Evolutionary conservation across 169 alveolate species (phyloP).

Genomic region (Perkinsus marinus): DNA sequence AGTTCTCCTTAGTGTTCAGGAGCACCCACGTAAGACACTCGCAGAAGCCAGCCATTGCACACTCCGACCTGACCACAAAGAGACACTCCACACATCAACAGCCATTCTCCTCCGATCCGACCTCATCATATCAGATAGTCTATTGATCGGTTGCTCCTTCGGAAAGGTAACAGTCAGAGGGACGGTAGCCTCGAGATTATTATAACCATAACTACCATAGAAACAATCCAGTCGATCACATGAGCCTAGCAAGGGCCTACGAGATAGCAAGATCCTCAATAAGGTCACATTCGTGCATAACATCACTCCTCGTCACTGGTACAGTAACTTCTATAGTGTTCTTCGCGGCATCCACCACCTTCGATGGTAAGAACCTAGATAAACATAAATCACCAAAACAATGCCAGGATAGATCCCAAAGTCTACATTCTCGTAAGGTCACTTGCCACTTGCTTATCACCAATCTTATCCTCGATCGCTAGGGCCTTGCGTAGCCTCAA

Average conservation of each 20-base stretch:
- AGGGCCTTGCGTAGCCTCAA: slow-evolving; percentile 34
- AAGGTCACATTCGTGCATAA: slow-evolving; percentile 85
- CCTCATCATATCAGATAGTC: not conserved
- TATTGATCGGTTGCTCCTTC: not conserved
- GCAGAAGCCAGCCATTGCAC: slow-evolving; percentile 57
- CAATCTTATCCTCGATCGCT: slow-evolving; percentile 27
- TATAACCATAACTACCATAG: not conserved
- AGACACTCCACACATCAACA: not conserved
- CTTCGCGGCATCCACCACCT: slow-evolving; percentile 1
- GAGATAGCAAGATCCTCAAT: slow-evolving; percentile 92
- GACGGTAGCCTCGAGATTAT: not conserved
- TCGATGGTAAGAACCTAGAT: not conserved
- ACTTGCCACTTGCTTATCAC: slow-evolving; percentile 17
- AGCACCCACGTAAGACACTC: slow-evolving; percentile 62
- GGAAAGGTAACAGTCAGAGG: not conserved
- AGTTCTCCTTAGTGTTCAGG: slow-evolving; percentile 43
- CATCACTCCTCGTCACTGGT: slow-evolving; percentile 80
- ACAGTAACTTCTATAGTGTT: slow-evolving; percentile 39
- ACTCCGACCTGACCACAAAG: slow-evolving; percentile 53
- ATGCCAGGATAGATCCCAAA: not conserved
- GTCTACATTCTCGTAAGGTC: not conserved
- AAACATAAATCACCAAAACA: not conserved
- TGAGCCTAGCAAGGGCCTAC: slow-evolving; percentile 69
- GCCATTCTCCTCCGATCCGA: slow-evolving; percentile 6
- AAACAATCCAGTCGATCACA: not conserved